Conservation (phyloP, 148 eudicot species). For the Cornus controversa region DNA sequence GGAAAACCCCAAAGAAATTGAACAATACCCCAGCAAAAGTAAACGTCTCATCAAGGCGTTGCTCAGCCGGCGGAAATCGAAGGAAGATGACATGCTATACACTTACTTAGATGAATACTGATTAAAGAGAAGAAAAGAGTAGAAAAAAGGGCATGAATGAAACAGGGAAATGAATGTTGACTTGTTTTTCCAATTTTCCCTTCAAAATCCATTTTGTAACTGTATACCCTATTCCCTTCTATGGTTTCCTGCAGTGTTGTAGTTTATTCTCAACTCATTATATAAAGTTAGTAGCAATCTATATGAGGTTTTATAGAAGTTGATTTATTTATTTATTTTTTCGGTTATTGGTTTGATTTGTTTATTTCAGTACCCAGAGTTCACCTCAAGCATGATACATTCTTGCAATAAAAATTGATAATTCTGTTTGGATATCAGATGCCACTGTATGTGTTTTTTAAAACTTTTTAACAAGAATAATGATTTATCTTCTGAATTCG, state of each 20-base stretch:
- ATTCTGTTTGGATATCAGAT: no score
- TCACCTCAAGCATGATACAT: not conserved
- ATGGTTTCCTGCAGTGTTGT: not conserved
- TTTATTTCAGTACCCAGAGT: not conserved
- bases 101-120: slow-evolving; percentile 89
- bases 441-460: not conserved
- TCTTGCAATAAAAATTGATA: not conserved
- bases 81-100: slow-evolving; percentile 71
- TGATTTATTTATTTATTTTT: not conserved
- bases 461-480: no score
- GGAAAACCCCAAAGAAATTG: slow-evolving; percentile 45
- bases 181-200: not conserved
- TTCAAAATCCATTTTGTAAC: not conserved
- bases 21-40: slow-evolving; percentile 72
- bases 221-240: not conserved
- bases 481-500: no score
- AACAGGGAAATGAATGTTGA: not conserved
- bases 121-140: not conserved
- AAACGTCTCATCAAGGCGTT: slow-evolving; percentile 82
- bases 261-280: not conserved
- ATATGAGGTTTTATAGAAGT: not conserved
- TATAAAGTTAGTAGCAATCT: not conserved
- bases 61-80: slow-evolving; percentile 81
- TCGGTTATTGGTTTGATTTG: not conserved
- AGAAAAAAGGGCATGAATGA: not conserved